Evolutionary conservation across 495 filamentous ascomycete species (phyloP).

Genomic region (Neurospora discreta): DNA sequence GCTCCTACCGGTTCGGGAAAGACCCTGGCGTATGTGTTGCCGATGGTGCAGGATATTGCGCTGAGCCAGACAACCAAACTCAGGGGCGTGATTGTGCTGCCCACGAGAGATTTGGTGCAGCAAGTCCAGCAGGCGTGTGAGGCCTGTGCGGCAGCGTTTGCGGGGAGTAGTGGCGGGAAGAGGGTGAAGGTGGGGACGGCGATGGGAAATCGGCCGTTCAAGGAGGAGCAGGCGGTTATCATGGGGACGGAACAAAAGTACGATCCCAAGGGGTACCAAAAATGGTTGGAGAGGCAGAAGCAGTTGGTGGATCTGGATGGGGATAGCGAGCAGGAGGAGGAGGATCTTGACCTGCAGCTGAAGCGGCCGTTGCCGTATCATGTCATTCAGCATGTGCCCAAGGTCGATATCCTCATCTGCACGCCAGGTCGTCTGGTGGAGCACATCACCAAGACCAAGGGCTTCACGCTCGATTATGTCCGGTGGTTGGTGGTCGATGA

Average conservation of each 20-base stretch:
- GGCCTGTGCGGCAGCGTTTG: constrained; percentile 43
- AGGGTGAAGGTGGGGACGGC: constrained; percentile 68
- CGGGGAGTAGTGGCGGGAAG: constrained; percentile 35
- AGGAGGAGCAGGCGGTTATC: constrained; percentile 59
- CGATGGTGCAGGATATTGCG: constrained; percentile 64
- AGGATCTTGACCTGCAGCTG: not conserved
- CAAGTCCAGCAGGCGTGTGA: constrained; percentile 69
- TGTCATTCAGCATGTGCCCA: constrained; percentile 50
- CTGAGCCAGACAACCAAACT: constrained; percentile 47
- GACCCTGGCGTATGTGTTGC: constrained; percentile 82
- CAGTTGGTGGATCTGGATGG: constrained; percentile 8
- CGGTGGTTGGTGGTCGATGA: constrained; percentile 90
- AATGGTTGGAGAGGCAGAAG: constrained; percentile 12
- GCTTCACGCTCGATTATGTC: constrained; percentile 63
- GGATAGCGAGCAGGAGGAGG: constrained; percentile 13
- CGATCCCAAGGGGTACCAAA: constrained; percentile 22
- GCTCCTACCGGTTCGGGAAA: constrained; percentile 92
- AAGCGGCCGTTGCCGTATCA: constrained; percentile 44
- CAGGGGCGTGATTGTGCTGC: constrained; percentile 70
- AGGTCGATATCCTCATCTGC: constrained; percentile 80
- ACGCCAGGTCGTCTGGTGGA: constrained; percentile 91
- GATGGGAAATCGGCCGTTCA: constrained; percentile 64
- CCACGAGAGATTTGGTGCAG: constrained; percentile 78
- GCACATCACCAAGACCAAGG: constrained; percentile 70
- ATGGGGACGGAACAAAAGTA: constrained; percentile 48